phyloP scores from a whole-genome alignment of 495 filamentous ascomycete genomes.

The Margaritispora aquatica region DNA sequence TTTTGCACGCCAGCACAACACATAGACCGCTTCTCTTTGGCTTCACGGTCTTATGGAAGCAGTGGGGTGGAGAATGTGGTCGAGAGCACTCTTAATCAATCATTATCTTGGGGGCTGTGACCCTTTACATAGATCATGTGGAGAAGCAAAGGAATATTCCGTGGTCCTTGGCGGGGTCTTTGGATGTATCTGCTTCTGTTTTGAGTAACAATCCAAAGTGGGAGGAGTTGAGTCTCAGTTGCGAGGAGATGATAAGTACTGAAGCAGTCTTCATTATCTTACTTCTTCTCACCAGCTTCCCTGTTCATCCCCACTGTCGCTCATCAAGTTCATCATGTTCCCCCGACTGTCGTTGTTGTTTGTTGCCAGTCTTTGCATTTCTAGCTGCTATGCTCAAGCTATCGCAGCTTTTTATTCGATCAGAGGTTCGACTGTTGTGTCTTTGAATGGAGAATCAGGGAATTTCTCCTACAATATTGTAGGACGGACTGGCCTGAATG shows the following conservation, averaged over 20 bases:
- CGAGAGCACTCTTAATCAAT: background rate
- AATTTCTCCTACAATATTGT: background rate
- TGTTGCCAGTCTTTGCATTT: background rate
- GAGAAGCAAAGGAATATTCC: background rate
- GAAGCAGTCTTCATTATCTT: background rate
- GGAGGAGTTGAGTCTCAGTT: background rate
- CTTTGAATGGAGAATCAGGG: background rate
- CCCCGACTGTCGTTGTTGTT: background rate
- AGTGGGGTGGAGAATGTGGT: background rate
- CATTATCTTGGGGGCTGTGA: background rate
- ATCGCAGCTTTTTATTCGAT: background rate
- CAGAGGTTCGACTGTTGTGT: background rate
- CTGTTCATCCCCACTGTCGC: background rate
- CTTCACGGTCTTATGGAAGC: background rate
- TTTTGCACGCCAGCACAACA: background rate
- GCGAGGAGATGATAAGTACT: background rate
- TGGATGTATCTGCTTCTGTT: background rate
- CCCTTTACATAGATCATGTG: background rate
- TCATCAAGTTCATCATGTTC: background rate
- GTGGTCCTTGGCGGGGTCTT: background rate
- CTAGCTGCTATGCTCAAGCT: background rate
- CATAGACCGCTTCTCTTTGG: background rate
- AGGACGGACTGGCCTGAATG: background rate
- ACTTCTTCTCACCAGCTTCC: background rate
- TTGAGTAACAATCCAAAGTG: background rate